Conservation (phyloP, 345 rosid genomes). For the Rhodamnia argentea region DNA sequence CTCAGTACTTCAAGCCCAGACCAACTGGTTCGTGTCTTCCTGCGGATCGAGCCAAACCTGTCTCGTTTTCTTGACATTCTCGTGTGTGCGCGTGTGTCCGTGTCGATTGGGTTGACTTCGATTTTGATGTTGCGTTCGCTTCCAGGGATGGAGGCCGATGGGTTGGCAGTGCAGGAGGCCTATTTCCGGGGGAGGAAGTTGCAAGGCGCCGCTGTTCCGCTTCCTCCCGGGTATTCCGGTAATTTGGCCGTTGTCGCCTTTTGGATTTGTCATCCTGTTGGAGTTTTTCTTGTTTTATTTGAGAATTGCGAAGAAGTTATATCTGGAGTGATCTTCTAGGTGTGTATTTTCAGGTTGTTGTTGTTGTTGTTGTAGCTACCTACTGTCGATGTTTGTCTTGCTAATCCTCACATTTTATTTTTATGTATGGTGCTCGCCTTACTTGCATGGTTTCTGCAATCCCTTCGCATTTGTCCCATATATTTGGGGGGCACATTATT, state of each 20-base stretch:
- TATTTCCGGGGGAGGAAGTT: slow-evolving; percentile 84
- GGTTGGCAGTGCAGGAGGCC: slow-evolving; percentile 54
- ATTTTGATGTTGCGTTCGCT: background rate
- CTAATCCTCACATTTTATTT: background rate
- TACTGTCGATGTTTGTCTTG: background rate
- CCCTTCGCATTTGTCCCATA: background rate
- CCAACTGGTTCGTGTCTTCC: slow-evolving; percentile 25
- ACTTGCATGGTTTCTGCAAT: background rate
- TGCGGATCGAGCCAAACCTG: background rate
- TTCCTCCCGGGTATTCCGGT: slow-evolving; percentile 74
- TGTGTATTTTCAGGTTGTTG: background rate
- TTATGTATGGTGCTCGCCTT: background rate
- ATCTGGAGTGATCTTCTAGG: background rate
- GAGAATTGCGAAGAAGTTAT: background rate
- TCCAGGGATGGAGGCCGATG: slow-evolving; percentile 53
- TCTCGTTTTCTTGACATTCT: background rate
- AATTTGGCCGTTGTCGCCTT: background rate
- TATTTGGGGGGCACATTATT: background rate
- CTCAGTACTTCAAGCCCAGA: slow-evolving; percentile 77
- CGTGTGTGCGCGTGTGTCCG: background rate
- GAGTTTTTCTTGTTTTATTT: background rate
- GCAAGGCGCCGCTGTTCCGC: slow-evolving; percentile 53
- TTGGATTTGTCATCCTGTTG: background rate
- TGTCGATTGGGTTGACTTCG: background rate
- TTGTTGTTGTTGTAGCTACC: background rate